Evolutionary conservation across 305 asterid species (phyloP), one percentile per base, ranked within the genome.

Genomic region (Ajuga reptans): DNA sequence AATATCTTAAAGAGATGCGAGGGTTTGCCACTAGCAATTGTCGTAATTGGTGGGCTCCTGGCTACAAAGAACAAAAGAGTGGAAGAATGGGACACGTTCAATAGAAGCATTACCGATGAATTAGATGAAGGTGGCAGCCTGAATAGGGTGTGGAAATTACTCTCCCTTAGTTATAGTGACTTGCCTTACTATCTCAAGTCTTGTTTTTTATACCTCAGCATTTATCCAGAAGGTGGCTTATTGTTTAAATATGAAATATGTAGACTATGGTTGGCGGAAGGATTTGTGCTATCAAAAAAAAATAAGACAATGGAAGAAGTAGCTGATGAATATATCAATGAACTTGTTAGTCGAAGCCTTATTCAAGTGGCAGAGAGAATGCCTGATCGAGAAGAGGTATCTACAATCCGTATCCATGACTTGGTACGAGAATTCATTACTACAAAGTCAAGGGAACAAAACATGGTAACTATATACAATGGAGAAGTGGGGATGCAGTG

Each of bases 21-120:
- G 24, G 77, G 79, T 8, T 18, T 60, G 66, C 82, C 80, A 1
- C 72, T 77, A 60, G 85, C 78, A 1, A 72, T 81, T 53, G 73
- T 71, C 50, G 63, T 64, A 15, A 73, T 75, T 39, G 72, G 81
- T 9, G 68, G 77, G 3, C 68, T 63, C 6, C 49, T 81, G 14
- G 81, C 83, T 4, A 66, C 76, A 2, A 81, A 75, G 57, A 69
- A 27, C 29, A 34, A 54, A 6, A 56, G 21, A 2, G 10, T 9
- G 4, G 71, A 66, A 10, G 78, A 64, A 11, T 74, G 78, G 82
- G 49, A 56, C 57, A 37, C 10, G 37, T 59, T 72, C 49, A 42
- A 69, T 21, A 54, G 56, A 7, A 65, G 66, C 72, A 36, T 77
- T 12, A 68, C 69, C 2, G 21, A 37, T 9, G 74, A 73, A 42